A percentile compares a stretch with the other conserved stretches of the same genome.
Evolutionary conservation across 164 flowering plant species (phyloP).

Genomic region (Cinnamomum micranthum): DNA sequence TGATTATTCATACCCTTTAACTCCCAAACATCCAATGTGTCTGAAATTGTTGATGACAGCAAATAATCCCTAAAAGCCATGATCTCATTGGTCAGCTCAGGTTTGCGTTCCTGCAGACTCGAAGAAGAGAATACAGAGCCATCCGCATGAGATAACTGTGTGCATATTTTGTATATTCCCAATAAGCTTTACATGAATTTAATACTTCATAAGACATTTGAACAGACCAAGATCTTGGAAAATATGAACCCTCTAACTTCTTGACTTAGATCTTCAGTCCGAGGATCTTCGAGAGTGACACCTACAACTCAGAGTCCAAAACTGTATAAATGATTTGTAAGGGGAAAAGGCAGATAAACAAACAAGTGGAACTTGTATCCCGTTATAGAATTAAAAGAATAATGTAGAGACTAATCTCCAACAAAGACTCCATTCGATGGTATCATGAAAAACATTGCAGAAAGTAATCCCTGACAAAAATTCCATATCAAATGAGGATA

Average conservation of each 20-base stretch:
- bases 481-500: too few species aligned
- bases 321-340: background rate
- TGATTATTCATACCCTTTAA: constrained; percentile 54
- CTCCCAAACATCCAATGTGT: constrained; percentile 95
- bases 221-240: constrained; percentile 79
- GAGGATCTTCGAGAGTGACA: constrained; percentile 90
- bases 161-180: constrained; percentile 4
- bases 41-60: constrained; percentile 82
- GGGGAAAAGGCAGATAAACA: too few species aligned
- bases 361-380: too few species aligned
- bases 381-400: background rate
- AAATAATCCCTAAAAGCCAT: constrained; percentile 91
- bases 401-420: background rate
- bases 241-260: constrained; percentile 96
- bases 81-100: constrained; percentile 72
- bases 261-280: constrained; percentile 91
- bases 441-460: too few species aligned
- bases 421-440: background rate
- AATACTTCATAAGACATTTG: background rate
- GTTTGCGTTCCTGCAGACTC: constrained; percentile 72
- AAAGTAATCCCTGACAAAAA: too few species aligned
- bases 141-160: background rate
- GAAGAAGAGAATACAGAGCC: constrained; percentile 1
- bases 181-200: background rate
- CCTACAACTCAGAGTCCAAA: constrained; percentile 42